Evolutionary conservation across 2,329 filamentous ascomycete species (phyloP), one percentile per base, ranked within the genome.

Genomic region (Apiospora arundinis): DNA sequence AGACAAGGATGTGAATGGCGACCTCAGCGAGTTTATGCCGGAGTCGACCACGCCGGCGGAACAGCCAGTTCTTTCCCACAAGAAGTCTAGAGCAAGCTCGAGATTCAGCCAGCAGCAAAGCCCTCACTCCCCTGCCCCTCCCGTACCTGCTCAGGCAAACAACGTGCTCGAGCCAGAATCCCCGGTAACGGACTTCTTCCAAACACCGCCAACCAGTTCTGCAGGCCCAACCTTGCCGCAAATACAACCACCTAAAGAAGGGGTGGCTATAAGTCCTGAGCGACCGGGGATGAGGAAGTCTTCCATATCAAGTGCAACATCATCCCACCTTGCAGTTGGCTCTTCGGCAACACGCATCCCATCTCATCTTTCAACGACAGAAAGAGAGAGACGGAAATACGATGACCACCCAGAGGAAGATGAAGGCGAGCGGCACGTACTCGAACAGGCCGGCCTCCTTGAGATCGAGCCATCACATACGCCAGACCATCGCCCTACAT

Each of bases 371-470:
- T 63, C 56, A 56, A 32, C 46, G 12, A 56, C 80, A 23, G 73
- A 77, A 1, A 78, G 78, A n/a, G 79, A 81, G 14, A 76, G 75
- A 70, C 56, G 74, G 69, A 72, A 78, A 16, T 74, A 79, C 42
- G 78, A 83, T 9, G 78, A 82, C 21, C 77, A 83, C 68, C 79
- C 85, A 37, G 88, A 88, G 46, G 85, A 88, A 37, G 92, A 93
- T 77, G 91, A 91, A 4, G 87, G 87, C 11, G 93, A 95, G 78
- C 88, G 90, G 72, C 89, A 90, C 52, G 83, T 94, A 6, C 82
- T 94, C 40, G 88, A 91, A 74, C 90, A 94, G 79, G 86, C 90
- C 8, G 92, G 92, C 0, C 83, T 94, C 28, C 81, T 93, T 32
- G 87, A 89, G 52, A 75, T 80, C 37, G 81, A 81, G 49, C 77